phyloP scores from a whole-genome alignment of 768 basidiomycete genomes.

The Lentinula aciculospora region DNA sequence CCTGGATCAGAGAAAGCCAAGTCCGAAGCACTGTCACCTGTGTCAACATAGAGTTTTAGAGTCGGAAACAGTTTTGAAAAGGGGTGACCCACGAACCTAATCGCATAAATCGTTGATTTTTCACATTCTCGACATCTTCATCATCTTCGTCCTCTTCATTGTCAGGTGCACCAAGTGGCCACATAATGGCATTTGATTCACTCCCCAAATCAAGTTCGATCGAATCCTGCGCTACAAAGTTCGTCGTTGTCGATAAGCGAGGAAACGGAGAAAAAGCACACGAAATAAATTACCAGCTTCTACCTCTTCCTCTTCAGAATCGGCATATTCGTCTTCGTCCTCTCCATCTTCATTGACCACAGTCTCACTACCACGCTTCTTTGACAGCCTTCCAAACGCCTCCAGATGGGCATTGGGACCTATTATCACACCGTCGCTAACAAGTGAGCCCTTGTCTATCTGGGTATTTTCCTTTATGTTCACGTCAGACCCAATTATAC shows the following conservation, averaged over 20 bases:
- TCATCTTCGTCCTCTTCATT: constrained; percentile 59
- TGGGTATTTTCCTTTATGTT: constrained; percentile 58
- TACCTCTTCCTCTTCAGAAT: constrained; percentile 61
- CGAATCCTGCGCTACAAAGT: constrained; percentile 53
- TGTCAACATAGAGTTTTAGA: background rate
- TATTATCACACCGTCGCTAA: constrained; percentile 77
- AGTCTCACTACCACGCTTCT: constrained; percentile 28
- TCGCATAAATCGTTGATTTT: constrained; percentile 70
- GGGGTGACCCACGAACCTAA: constrained; percentile 43
- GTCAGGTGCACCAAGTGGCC: constrained; percentile 67
- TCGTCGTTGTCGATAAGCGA: too few species aligned
- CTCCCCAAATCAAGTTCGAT: constrained; percentile 50
- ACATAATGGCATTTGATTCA: constrained; percentile 73
- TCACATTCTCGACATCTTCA: constrained; percentile 52
- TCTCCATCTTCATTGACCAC: constrained; percentile 29
- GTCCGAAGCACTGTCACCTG: constrained; percentile 63
- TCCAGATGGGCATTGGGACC: constrained; percentile 65
- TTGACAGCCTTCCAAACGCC: constrained; percentile 74
- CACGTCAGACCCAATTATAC: constrained; percentile 81
- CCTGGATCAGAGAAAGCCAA: constrained; percentile 56
- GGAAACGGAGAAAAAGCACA: background rate
- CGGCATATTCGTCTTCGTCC: constrained; percentile 24
- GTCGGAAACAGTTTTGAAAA: background rate
- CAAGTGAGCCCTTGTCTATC: constrained; percentile 72
- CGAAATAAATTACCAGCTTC: constrained; percentile 52